A percentile compares a stretch with the other conserved stretches of the same genome.
Conservation (phyloP, 1,284 basidiomycete genomes). For the Papiliotrema flavescens region DNA sequence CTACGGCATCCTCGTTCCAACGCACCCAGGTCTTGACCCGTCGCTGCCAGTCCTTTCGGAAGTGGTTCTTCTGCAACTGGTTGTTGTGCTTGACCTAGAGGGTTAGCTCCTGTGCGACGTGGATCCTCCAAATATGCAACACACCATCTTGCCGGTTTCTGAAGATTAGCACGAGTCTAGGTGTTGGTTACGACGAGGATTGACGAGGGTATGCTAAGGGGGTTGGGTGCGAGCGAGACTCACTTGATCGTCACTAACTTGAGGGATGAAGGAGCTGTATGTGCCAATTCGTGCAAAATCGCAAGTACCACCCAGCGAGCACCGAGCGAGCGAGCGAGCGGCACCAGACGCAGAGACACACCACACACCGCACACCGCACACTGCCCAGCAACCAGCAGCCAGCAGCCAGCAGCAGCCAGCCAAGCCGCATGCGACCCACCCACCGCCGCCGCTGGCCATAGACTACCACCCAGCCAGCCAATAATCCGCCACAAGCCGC, state of each 20-base stretch:
- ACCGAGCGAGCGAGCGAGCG: background rate
- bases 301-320: slow-evolving; percentile 2
- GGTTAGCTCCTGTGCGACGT: background rate
- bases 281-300: background rate
- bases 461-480: background rate
- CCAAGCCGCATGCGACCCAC: too few relatives aligned
- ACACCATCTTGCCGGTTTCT: slow-evolving; percentile 11
- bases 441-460: background rate
- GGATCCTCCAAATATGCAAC: background rate
- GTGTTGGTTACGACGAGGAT: background rate
- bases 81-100: slow-evolving; percentile 42
- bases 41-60: slow-evolving; percentile 84
- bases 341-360: background rate
- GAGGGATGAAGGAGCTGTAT: slow-evolving; percentile 1
- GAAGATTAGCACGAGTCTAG: background rate
- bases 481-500: too few relatives aligned
- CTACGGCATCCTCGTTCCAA: slow-evolving; percentile 9
- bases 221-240: background rate
- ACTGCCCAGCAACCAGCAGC: too few relatives aligned
- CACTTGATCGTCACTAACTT: slow-evolving; percentile 5
- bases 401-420: too few relatives aligned
- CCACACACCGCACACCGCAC: background rate
- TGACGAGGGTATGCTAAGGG: background rate
- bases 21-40: slow-evolving; percentile 45
- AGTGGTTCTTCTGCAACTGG: slow-evolving; percentile 38